Evolutionary conservation across 177 flowering plant species (phyloP).

Genomic region (Telopea speciosissima): DNA sequence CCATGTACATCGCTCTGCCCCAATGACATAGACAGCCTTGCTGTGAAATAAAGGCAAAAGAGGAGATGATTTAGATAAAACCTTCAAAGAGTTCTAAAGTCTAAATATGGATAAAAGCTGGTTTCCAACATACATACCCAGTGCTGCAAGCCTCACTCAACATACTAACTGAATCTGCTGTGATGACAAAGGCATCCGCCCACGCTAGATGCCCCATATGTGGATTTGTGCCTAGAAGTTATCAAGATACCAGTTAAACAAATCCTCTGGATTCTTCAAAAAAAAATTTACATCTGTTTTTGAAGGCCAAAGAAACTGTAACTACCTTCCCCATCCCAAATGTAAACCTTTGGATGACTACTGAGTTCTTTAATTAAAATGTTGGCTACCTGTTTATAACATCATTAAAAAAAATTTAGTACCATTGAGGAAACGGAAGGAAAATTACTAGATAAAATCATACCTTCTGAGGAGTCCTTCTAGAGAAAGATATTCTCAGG

Average conservation of each 20-base stretch:
- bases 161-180: conserved; percentile 97
- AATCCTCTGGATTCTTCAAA: not conserved
- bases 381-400: conserved; percentile 42
- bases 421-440: not conserved
- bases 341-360: conserved; percentile 60
- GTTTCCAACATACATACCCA: conserved; percentile 46
- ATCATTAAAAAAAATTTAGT: conserved; percentile 1
- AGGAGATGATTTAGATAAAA: not conserved
- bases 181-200: conserved; percentile 89
- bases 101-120: not conserved
- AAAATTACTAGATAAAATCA: not conserved
- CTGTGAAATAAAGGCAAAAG: conserved; percentile 29
- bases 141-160: conserved; percentile 95
- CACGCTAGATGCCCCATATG: conserved; percentile 89
- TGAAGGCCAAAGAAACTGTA: conserved; percentile 5
- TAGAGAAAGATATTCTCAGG: conserved; percentile 77
- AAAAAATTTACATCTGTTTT: not conserved
- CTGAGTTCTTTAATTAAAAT: conserved; percentile 45
- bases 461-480: conserved; percentile 58
- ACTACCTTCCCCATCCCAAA: conserved; percentile 86
- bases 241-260: not conserved
- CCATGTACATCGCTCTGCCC: conserved; percentile 82
- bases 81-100: not conserved
- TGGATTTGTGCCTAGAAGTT: conserved; percentile 68
- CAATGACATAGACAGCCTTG: conserved; percentile 92